phyloP scores from a whole-genome alignment of 2,329 filamentous ascomycete species.

The Didymella pomorum region DNA sequence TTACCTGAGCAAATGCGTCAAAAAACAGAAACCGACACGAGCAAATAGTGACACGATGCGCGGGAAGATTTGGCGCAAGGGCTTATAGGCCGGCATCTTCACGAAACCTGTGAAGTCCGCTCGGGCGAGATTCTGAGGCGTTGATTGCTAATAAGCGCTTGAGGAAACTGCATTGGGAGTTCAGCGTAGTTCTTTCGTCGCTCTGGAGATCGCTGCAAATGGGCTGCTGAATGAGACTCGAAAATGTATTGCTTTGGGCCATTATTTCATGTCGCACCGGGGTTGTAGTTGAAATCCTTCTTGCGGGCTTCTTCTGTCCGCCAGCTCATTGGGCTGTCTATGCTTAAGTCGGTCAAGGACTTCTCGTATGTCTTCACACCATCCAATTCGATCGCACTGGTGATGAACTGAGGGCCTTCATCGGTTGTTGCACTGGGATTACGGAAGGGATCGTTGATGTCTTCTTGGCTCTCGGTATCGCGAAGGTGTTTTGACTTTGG shows the following conservation, averaged over 20 bases:
- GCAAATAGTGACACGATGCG: neutral
- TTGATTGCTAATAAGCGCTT: constrained; percentile 2
- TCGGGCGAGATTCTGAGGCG: constrained; percentile 2
- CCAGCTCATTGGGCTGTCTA: constrained; percentile 25
- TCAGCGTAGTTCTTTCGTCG: constrained; percentile 12
- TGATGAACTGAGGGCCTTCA: constrained; percentile 32
- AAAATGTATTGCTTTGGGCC: constrained; percentile 19
- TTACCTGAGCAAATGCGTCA: neutral
- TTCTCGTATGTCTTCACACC: constrained; percentile 24
- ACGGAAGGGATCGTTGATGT: constrained; percentile 29
- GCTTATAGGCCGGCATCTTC: neutral
- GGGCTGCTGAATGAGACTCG: constrained; percentile 8
- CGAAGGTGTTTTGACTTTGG: constrained; percentile 25
- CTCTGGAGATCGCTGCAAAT: constrained; percentile 19
- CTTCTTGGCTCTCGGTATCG: constrained; percentile 36
- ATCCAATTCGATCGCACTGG: constrained; percentile 39
- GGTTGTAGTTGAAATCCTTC: constrained; percentile 23
- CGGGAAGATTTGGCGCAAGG: neutral
- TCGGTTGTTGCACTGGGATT: constrained; percentile 23
- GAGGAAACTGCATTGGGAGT: constrained; percentile 14
- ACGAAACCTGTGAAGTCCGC: neutral
- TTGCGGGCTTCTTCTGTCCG: constrained; percentile 23
- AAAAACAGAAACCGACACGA: neutral
- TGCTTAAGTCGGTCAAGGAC: constrained; percentile 18
- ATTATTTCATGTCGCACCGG: constrained; percentile 19